Conservation (phyloP, 2,329 filamentous ascomycete genomes). For the Fusarium drepaniforme region DNA sequence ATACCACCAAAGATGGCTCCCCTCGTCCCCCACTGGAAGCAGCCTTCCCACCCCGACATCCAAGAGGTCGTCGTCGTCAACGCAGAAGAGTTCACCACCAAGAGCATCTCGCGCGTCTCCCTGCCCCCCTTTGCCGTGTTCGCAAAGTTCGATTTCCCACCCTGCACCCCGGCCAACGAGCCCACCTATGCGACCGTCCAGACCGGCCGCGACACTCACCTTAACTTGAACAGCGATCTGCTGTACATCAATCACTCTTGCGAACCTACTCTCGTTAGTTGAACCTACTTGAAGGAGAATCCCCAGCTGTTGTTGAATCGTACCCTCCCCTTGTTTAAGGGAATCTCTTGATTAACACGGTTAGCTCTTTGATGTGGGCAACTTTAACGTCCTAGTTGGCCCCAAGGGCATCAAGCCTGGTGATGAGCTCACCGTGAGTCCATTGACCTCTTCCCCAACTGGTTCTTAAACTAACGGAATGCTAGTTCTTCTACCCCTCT, state of each 20-base stretch:
- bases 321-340: not conserved
- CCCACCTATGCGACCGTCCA: slow-evolving; percentile 76
- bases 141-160: slow-evolving; percentile 75
- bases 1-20: slow-evolving; percentile 61
- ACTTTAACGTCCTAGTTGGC: slow-evolving; percentile 68
- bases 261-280: slow-evolving; percentile 72
- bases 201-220: slow-evolving; percentile 65
- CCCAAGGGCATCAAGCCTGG: slow-evolving; percentile 66
- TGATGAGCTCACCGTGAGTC: slow-evolving; percentile 67
- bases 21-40: slow-evolving; percentile 68
- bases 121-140: slow-evolving; percentile 74
- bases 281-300: slow-evolving; percentile 29
- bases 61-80: slow-evolving; percentile 67
- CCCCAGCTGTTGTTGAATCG: slow-evolving; percentile 13
- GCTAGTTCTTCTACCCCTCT: slow-evolving; percentile 78
- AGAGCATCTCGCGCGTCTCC: slow-evolving; percentile 67
- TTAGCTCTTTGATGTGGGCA: slow-evolving; percentile 71
- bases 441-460: no score
- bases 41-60: slow-evolving; percentile 70
- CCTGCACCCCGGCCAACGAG: slow-evolving; percentile 66
- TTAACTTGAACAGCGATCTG: slow-evolving; percentile 74
- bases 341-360: slow-evolving; percentile 17
- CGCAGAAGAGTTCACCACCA: slow-evolving; percentile 68
- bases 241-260: slow-evolving; percentile 78
- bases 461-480: slow-evolving; percentile 3